Conservation (phyloP, 2,329 filamentous ascomycete genomes). For the Aspergillus tamarii region DNA sequence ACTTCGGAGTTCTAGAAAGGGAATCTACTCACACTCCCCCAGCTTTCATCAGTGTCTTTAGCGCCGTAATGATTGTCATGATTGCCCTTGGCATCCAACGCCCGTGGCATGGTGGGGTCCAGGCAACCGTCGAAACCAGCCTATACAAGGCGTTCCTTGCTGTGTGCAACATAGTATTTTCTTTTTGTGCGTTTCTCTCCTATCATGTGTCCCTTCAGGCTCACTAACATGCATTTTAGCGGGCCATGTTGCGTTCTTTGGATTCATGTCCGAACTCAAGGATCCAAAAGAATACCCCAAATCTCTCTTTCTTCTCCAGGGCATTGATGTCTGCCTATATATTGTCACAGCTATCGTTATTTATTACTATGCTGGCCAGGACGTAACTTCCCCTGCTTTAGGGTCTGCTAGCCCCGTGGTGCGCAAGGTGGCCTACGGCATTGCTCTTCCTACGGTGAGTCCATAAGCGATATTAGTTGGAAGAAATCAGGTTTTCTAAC, state of each 20-base stretch:
- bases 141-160: slow-evolving; percentile 61
- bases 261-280: slow-evolving; percentile 65
- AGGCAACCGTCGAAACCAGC: slow-evolving; percentile 41
- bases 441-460: slow-evolving; percentile 63
- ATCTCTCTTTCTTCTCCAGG: slow-evolving; percentile 63
- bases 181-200: slow-evolving; percentile 58
- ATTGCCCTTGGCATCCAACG: slow-evolving; percentile 60
- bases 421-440: slow-evolving; percentile 65
- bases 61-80: slow-evolving; percentile 67
- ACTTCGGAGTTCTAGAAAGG: background rate
- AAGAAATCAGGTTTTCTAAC: background rate
- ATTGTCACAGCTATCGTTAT: slow-evolving; percentile 67
- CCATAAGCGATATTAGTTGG: too few species aligned
- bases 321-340: slow-evolving; percentile 62
- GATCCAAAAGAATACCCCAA: slow-evolving; percentile 62
- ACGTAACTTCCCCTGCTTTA: slow-evolving; percentile 66
- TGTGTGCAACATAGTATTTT: slow-evolving; percentile 68
- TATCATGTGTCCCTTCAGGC: slow-evolving; percentile 49
- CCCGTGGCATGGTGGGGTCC: slow-evolving; percentile 36
- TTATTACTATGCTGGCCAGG: slow-evolving; percentile 64
- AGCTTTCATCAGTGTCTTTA: slow-evolving; percentile 63
- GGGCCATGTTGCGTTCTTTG: slow-evolving; percentile 68
- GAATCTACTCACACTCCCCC: background rate
- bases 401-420: slow-evolving; percentile 60
- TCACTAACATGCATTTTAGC: slow-evolving; percentile 52